Evolutionary conservation across 2,329 filamentous ascomycete genomes (phyloP).

Genomic region (Teratosphaeria destructans): DNA sequence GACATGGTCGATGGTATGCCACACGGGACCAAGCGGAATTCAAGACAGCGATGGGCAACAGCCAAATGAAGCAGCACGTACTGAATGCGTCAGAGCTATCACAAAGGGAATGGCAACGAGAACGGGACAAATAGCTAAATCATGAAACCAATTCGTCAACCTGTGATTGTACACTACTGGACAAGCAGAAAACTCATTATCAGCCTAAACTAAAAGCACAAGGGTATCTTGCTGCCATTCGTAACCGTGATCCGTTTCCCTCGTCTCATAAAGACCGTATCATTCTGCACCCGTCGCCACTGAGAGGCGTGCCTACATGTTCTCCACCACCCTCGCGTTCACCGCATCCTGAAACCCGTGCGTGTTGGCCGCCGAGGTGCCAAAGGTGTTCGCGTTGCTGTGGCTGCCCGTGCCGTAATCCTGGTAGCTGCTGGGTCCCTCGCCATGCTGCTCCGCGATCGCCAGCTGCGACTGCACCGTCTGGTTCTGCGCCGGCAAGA

Average conservation of each 20-base stretch:
- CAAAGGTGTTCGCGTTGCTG: constrained; percentile 4
- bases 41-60: neutral
- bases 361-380: constrained; percentile 16
- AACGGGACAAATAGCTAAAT: neutral
- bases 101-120: neutral
- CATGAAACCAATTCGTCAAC: neutral
- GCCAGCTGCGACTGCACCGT: constrained; percentile 42
- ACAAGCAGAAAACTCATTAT: neutral
- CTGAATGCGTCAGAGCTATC: neutral
- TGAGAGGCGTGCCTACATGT: constrained; percentile 52
- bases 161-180: neutral
- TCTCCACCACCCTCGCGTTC: constrained; percentile 72
- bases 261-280: neutral
- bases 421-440: constrained; percentile 43
- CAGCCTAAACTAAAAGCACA: neutral
- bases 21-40: neutral
- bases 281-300: neutral
- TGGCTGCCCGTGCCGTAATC: constrained; percentile 13
- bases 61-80: neutral
- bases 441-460: constrained; percentile 41
- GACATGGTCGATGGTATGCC: neutral
- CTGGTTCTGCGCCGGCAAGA: constrained; percentile 49
- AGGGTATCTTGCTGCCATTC: neutral
- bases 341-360: constrained; percentile 63
- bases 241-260: neutral